Evolutionary conservation across 2,329 filamentous ascomycete genomes (phyloP).

Genomic region (Cercospora citrullina): DNA sequence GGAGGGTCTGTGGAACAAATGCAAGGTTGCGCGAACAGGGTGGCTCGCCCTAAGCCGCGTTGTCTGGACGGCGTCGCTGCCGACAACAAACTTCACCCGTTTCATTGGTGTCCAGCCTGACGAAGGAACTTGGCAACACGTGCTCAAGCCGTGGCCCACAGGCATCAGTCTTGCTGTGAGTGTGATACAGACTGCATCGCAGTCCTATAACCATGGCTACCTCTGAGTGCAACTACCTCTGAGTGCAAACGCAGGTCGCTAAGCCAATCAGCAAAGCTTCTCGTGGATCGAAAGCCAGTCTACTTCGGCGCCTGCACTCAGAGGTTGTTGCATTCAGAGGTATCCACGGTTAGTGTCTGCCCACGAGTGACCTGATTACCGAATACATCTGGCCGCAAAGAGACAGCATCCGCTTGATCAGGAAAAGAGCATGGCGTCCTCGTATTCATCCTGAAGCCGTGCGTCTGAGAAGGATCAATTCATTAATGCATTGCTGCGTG

Average conservation of each 20-base stretch:
- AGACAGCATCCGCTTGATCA: not conserved
- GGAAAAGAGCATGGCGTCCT: not conserved
- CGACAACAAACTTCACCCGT: not conserved
- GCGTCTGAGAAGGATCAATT: not conserved
- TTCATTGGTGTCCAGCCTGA: not conserved
- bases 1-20: conserved; percentile 1
- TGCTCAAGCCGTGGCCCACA: not conserved
- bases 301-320: too few relatives aligned
- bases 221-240: too few relatives aligned
- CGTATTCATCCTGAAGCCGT: not conserved
- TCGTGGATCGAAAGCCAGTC: too few relatives aligned
- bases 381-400: not conserved
- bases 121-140: conserved; percentile 1
- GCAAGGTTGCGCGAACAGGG: conserved; percentile 4
- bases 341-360: not conserved
- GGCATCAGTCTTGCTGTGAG: not conserved
- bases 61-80: conserved; percentile 3
- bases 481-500: conserved; percentile 6
- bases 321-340: too few relatives aligned
- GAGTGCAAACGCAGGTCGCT: too few relatives aligned
- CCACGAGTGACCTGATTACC: not conserved
- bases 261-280: too few relatives aligned
- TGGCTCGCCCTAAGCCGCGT: conserved; percentile 2
- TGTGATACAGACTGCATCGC: not conserved
- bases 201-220: not conserved